A percentile compares a stretch with the other conserved stretches of the same genome.
These are phyloP conservation scores for Colletotrichum sublineola DNA, from an alignment of 2,329 filamentous ascomycete genomes.

Conservation along the genomic window DNA sequence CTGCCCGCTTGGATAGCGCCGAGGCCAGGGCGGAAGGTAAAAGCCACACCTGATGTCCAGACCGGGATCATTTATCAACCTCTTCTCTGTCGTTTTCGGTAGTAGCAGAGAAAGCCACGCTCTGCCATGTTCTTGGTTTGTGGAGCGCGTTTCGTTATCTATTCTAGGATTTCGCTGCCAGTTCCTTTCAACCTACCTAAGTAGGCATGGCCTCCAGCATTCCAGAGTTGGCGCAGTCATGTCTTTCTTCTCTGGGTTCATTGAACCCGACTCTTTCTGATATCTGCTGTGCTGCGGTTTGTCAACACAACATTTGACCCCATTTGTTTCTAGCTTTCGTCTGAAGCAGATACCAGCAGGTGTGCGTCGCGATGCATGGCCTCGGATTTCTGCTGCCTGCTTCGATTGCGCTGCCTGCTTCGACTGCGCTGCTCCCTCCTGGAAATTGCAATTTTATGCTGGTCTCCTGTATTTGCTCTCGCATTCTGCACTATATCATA, in stretches of 20 bases:
- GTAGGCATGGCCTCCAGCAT: slow-evolving; percentile 14
- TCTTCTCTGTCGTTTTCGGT: background rate
- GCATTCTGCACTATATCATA: slow-evolving; percentile 17
- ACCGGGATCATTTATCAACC: slow-evolving; percentile 3
- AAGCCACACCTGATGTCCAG: slow-evolving; percentile 41
- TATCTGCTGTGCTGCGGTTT: background rate
- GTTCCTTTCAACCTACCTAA: slow-evolving; percentile 2
- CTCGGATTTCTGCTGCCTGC: slow-evolving; percentile 6
- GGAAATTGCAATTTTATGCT: slow-evolving; percentile 27
- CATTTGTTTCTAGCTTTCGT: background rate
- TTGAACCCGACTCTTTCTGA: background rate
- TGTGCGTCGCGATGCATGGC: slow-evolving; percentile 18
- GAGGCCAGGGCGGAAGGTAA: slow-evolving; percentile 30
- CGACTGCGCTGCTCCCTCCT: slow-evolving; percentile 28
- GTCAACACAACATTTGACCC: background rate
- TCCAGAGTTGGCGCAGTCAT: background rate
- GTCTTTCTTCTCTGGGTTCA: slow-evolving; percentile 9
- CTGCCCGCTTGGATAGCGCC: slow-evolving; percentile 15
- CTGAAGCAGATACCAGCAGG: background rate
- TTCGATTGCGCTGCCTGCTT: slow-evolving; percentile 31
- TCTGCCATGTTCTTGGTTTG: slow-evolving; percentile 25
- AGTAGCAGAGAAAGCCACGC: slow-evolving; percentile 23
- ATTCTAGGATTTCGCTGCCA: background rate
- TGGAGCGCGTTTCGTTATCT: slow-evolving; percentile 3
- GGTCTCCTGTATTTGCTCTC: slow-evolving; percentile 9